These are phyloP conservation scores for Termitomyces eurrhizus DNA, from an alignment of 768 basidiomycete species.

Conservation along the genomic window DNA sequence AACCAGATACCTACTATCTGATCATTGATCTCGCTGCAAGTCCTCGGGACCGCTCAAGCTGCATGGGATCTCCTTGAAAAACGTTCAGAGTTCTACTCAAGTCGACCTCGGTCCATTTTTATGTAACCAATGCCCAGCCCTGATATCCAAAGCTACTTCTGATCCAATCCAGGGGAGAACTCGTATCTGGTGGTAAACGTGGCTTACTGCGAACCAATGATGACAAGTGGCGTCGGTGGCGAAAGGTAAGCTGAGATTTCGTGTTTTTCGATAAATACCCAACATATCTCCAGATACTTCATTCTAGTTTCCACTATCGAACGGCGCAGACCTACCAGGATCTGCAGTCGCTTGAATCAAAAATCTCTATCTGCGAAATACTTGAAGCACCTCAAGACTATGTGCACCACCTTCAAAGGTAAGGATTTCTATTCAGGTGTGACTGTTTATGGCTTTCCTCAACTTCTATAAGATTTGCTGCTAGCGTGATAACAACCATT, in stretches of 20 bases:
- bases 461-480: conserved; percentile 33
- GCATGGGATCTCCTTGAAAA: conserved; percentile 47
- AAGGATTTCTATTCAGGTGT: background rate
- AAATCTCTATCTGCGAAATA: conserved; percentile 38
- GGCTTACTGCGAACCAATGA: conserved; percentile 42
- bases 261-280: background rate
- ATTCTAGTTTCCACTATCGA: conserved; percentile 37
- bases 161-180: conserved; percentile 31
- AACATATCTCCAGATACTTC: conserved; percentile 31
- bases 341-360: conserved; percentile 46
- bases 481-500: conserved; percentile 40
- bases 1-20: background rate
- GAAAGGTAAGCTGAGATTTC: conserved; percentile 27
- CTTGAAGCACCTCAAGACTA: conserved; percentile 33
- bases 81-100: conserved; percentile 43
- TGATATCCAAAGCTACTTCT: background rate
- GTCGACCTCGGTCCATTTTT: conserved; percentile 43
- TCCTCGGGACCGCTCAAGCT: conserved; percentile 41
- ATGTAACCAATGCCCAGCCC: conserved; percentile 19
- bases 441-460: background rate
- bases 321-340: conserved; percentile 40
- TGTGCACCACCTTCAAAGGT: conserved; percentile 40
- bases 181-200: conserved; percentile 42
- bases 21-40: conserved; percentile 16
- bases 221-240: conserved; percentile 44